A percentile compares a stretch with the other conserved stretches of the same genome.
These are phyloP conservation scores for Brassica carinata DNA, from an alignment of 345 rosid species.

Conservation along the genomic window DNA sequence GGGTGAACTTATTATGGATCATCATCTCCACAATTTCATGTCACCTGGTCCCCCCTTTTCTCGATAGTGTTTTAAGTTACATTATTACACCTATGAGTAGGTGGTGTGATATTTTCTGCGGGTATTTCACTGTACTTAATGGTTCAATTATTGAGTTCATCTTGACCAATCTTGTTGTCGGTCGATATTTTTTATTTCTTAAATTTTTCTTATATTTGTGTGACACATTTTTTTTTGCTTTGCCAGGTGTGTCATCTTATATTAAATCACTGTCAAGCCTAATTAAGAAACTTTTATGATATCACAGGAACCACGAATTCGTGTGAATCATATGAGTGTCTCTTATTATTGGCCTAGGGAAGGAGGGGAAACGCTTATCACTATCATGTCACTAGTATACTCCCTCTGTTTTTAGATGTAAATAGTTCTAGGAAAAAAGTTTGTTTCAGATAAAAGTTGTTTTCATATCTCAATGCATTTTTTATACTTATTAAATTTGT, in stretches of 20 bases:
- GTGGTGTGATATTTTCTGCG: conserved; percentile 17
- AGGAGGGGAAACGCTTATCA: background rate
- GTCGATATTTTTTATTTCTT: background rate
- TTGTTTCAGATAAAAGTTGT: no score
- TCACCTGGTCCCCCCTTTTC: conserved; percentile 36
- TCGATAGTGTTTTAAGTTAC: conserved; percentile 5
- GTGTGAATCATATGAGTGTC: background rate
- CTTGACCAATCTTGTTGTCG: conserved; percentile 28
- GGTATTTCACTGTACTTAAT: conserved; percentile 22
- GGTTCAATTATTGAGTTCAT: conserved; percentile 21
- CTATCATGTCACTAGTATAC: background rate
- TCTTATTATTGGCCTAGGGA: background rate
- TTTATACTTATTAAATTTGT: no score
- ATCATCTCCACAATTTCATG: conserved; percentile 31
- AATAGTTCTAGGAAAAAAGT: no score
- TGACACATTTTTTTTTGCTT: conserved; percentile 6
- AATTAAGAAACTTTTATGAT: conserved; percentile 15
- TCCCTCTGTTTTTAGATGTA: no score
- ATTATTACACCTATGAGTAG: conserved; percentile 12
- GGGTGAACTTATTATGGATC: background rate
- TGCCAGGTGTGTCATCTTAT: background rate
- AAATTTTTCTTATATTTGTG: background rate
- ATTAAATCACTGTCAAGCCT: conserved; percentile 5
- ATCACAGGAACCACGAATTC: background rate
- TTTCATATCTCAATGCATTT: no score